Conservation (phyloP, 1,139 yeast genomes). For the Candida sojae region DNA sequence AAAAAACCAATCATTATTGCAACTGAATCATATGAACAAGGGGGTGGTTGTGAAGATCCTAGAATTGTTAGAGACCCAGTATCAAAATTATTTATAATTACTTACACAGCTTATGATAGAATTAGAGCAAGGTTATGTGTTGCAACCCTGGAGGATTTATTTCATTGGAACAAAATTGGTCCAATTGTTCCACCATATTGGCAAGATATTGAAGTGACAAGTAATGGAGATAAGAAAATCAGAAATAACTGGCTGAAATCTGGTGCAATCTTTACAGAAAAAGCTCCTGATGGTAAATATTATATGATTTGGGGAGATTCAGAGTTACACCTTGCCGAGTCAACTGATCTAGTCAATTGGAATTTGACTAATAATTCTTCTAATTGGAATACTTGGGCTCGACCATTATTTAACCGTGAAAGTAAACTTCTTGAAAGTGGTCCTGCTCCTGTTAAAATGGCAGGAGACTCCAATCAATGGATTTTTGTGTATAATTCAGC, state of each 20-base stretch:
- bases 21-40: conserved; percentile 42
- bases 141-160: conserved; percentile 41
- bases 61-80: conserved; percentile 42
- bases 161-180: conserved; percentile 42
- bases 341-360: conserved; percentile 40
- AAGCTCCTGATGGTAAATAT: conserved; percentile 34
- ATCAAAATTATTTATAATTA: conserved; percentile 36
- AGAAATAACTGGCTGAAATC: conserved; percentile 46
- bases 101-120: conserved; percentile 46
- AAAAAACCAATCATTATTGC: conserved; percentile 37
- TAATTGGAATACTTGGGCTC: conserved; percentile 28
- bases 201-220: conserved; percentile 33
- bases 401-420: conserved; percentile 34
- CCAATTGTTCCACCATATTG: conserved; percentile 36
- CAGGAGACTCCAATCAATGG: conserved; percentile 34
- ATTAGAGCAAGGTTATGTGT: conserved; percentile 41
- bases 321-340: conserved; percentile 39
- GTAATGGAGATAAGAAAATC: conserved; percentile 25
- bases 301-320: conserved; percentile 52
- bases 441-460: conserved; percentile 43
- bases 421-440: conserved; percentile 45
- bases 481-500: conserved; percentile 43
- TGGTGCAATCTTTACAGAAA: conserved; percentile 44
- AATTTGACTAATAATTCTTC: conserved; percentile 22
- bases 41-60: conserved; percentile 51